Conservation (phyloP, 2,329 filamentous ascomycete species). For the Colletotrichum horii region DNA sequence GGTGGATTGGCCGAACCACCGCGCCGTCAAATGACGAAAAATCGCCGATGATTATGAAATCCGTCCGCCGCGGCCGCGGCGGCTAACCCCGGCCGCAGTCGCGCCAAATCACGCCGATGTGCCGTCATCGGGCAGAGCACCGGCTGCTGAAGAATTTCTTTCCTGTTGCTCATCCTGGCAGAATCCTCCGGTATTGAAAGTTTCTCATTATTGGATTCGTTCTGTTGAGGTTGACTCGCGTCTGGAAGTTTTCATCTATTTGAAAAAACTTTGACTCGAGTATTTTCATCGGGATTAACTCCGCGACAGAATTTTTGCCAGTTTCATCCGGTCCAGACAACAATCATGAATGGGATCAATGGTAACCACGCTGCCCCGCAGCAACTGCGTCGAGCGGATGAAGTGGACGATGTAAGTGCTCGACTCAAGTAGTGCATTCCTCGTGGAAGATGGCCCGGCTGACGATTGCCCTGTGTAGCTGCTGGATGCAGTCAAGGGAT, state of each 20-base stretch:
- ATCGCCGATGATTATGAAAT: conserved; percentile 3
- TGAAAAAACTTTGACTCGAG: background rate
- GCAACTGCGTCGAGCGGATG: conserved; percentile 43
- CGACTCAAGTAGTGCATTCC: background rate
- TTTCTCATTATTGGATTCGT: background rate
- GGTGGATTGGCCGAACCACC: background rate
- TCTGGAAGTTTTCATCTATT: background rate
- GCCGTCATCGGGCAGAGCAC: conserved; percentile 5
- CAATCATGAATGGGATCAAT: conserved; percentile 18
- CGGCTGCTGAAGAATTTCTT: conserved; percentile 5
- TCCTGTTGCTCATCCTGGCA: background rate
- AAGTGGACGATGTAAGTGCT: conserved; percentile 50
- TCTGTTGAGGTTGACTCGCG: background rate
- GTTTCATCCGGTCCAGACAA: background rate
- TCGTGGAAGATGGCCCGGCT: background rate
- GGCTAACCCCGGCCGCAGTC: background rate
- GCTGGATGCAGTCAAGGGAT: conserved; percentile 67
- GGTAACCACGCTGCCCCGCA: conserved; percentile 1
- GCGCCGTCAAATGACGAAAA: background rate
- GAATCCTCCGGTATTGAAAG: background rate
- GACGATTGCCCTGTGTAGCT: conserved; percentile 53
- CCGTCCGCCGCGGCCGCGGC: background rate
- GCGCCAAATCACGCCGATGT: conserved; percentile 11
- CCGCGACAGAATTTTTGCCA: background rate
- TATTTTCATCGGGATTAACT: background rate